Evolutionary conservation across 2,329 filamentous ascomycete genomes (phyloP), one percentile per base, ranked within the genome.

Genomic region (Xylaria sp.): DNA sequence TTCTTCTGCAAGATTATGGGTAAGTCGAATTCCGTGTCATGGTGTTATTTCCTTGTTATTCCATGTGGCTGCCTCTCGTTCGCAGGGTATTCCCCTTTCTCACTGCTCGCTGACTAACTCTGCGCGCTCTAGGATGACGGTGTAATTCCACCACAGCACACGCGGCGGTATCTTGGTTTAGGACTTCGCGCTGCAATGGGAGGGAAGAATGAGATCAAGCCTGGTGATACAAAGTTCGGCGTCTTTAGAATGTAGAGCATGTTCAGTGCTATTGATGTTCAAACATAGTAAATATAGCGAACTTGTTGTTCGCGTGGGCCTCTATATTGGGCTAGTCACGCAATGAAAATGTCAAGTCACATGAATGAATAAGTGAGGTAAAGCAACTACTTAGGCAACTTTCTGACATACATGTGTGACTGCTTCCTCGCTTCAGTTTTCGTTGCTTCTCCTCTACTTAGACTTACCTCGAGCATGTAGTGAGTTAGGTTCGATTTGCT

Each of bases 1-100:
- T 81, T 96, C 94, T 1, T 94, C 91, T 39, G 95, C 96, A 5
- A 87, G 95, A 71, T 81, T 98, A 75, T 99, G 96, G 96, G 95
- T 88, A 74, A 81, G 85, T 83, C 48, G 6, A n/a, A 52, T 52
- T 64, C 41, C 51, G 58, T 58, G 55, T 56, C 50, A 12, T 23
- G 74, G 13, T 67, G 15, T 41, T n/a, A 18, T 41, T n/a, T 31
- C 23, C n/a, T 31, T 59, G 8, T 18, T 39, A 15, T 44, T 25
- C 48, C 18, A 58, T 20, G n/a, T 6, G 12, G 15, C 48, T 39
- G 20, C 41, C 51, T 57, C 48, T 44, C 55, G 46, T 46, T 44
- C 37, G 20, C 58, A 59, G 15, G n/a, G 6, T 23, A n/a, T 31
- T 51, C 41, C 41, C 12, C 41, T 18, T 9, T 52, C 56, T 58